A percentile compares a stretch with the other conserved stretches of the same genome.
These are phyloP conservation scores for Chamaenerion angustifolium DNA, from an alignment of 345 rosid species.

Conservation along the genomic window DNA sequence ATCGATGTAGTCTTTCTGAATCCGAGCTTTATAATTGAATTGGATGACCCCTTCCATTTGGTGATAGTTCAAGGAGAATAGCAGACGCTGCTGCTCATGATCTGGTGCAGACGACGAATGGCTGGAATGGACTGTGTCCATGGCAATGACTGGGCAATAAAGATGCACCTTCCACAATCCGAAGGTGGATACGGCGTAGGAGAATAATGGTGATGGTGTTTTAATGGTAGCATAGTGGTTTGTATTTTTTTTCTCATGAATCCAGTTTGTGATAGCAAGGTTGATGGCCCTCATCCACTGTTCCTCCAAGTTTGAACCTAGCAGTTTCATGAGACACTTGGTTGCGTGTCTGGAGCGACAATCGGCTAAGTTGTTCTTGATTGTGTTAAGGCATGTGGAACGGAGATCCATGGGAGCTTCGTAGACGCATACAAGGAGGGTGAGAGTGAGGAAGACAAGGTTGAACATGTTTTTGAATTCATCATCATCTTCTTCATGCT, in stretches of 20 bases:
- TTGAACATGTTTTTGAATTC: constrained; percentile 45
- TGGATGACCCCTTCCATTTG: constrained; percentile 86
- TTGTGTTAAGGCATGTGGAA: constrained; percentile 29
- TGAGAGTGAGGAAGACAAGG: constrained; percentile 48
- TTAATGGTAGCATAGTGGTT: constrained; percentile 15
- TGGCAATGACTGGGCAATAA: constrained; percentile 73
- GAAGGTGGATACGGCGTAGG: constrained; percentile 43
- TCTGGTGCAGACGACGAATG: constrained; percentile 16
- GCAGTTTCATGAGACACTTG: constrained; percentile 44
- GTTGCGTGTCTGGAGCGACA: constrained; percentile 34
- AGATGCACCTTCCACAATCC: constrained; percentile 81
- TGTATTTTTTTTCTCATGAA: too few species aligned
- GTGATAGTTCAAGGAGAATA: constrained; percentile 68
- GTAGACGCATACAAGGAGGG: constrained; percentile 53
- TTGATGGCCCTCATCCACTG: constrained; percentile 79
- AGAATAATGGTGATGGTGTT: constrained; percentile 65
- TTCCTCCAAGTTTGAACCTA: constrained; percentile 74
- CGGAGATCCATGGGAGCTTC: constrained; percentile 66
- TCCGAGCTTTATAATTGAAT: constrained; percentile 38
- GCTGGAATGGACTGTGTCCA: constrained; percentile 44
- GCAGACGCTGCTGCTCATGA: constrained; percentile 29
- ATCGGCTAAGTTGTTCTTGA: constrained; percentile 38
- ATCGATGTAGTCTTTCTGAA: constrained; percentile 46
- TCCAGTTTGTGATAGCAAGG: constrained; percentile 81
- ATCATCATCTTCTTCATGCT: neutral